Evolutionary conservation across 805 yeast species (phyloP).

Genomic region (Ogataea methylovora): DNA sequence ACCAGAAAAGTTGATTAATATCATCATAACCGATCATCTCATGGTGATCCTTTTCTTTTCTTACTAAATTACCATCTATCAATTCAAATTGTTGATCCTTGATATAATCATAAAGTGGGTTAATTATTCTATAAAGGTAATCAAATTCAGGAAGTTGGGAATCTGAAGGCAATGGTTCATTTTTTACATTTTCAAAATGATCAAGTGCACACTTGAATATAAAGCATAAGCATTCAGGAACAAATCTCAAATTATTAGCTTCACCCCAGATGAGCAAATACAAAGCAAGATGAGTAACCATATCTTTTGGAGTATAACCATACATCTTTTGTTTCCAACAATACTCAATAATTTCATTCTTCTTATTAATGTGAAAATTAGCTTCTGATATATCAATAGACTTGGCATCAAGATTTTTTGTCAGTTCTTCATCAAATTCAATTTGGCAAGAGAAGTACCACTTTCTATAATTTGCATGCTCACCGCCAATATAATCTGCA

Average conservation of each 20-base stretch:
- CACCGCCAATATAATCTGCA: slow-evolving; percentile 90
- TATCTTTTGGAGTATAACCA: slow-evolving; percentile 42
- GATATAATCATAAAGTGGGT: slow-evolving; percentile 49
- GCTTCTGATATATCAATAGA: slow-evolving; percentile 9
- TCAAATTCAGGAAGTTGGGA: slow-evolving; percentile 11
- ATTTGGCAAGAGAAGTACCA: slow-evolving; percentile 90
- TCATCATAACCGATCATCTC: slow-evolving; percentile 53
- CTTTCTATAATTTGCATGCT: slow-evolving; percentile 74
- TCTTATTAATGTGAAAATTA: slow-evolving; percentile 16
- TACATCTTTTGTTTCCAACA: slow-evolving; percentile 69
- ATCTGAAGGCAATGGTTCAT: not conserved
- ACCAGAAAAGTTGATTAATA: slow-evolving; percentile 46
- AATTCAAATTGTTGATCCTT: slow-evolving; percentile 61
- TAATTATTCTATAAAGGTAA: slow-evolving; percentile 33
- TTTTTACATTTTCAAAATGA: slow-evolving; percentile 31
- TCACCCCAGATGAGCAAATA: slow-evolving; percentile 70
- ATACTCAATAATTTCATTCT: slow-evolving; percentile 72
- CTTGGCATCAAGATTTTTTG: slow-evolving; percentile 45
- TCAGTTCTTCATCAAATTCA: slow-evolving; percentile 57
- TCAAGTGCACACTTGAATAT: slow-evolving; percentile 51
- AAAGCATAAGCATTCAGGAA: slow-evolving; percentile 46
- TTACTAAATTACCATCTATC: slow-evolving; percentile 45
- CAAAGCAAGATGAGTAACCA: slow-evolving; percentile 58
- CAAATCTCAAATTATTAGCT: slow-evolving; percentile 54
- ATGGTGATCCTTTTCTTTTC: slow-evolving; percentile 65